A percentile compares a stretch with the other conserved stretches of the same genome.
These are phyloP conservation scores for Neopestalotiopsis rosae DNA, from an alignment of 2,329 filamentous ascomycete genomes.

Conservation along the genomic window DNA sequence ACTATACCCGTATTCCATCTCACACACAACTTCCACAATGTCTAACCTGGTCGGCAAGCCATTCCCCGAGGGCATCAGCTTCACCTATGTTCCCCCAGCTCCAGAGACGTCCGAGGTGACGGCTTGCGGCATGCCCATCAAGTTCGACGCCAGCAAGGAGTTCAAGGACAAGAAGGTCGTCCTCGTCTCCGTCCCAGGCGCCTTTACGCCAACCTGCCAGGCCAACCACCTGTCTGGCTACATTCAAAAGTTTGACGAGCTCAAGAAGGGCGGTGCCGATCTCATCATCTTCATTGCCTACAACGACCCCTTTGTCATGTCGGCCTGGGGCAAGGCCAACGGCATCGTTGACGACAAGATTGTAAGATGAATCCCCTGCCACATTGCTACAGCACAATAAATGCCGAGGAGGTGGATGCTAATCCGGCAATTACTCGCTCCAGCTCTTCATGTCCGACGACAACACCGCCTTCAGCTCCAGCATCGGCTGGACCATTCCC, in stretches of 20 bases:
- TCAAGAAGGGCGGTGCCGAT: conserved; percentile 81
- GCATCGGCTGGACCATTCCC: conserved; percentile 73
- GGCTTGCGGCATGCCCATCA: conserved; percentile 77
- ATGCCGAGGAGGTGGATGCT: background rate
- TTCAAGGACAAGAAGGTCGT: conserved; percentile 60
- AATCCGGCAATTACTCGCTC: background rate
- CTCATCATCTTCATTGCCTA: conserved; percentile 78
- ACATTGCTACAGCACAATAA: too few relatives aligned
- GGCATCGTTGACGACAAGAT: conserved; percentile 69
- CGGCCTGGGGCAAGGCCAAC: conserved; percentile 87
- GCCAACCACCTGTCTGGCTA: conserved; percentile 80
- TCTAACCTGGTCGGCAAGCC: conserved; percentile 77
- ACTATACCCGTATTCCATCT: too few relatives aligned
- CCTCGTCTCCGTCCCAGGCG: conserved; percentile 63
- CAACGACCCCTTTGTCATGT: conserved; percentile 87
- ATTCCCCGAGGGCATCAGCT: conserved; percentile 82
- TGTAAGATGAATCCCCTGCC: conserved; percentile 38
- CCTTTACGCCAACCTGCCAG: conserved; percentile 86
- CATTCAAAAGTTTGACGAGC: conserved; percentile 69
- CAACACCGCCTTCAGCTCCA: conserved; percentile 72
- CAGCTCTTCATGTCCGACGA: conserved; percentile 76
- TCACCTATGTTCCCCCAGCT: conserved; percentile 83
- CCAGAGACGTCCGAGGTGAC: conserved; percentile 72
- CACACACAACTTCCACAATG: conserved; percentile 42
- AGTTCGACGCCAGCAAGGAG: conserved; percentile 79